phyloP scores from a whole-genome alignment of 805 yeast genomes.

The Danielia reshetovae region DNA sequence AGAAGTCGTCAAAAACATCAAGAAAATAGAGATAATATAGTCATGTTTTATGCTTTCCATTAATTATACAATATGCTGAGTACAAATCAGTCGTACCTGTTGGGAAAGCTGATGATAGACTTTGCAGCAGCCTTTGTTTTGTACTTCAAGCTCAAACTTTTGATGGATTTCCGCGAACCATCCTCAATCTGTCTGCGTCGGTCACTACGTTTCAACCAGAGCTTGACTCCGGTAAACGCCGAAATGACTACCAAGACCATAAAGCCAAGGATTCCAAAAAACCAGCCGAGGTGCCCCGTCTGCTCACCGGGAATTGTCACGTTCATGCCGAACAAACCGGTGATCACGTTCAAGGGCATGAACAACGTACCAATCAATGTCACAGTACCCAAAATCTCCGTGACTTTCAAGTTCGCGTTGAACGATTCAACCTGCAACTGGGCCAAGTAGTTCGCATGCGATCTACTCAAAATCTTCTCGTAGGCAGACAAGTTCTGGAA shows the following conservation, averaged over 20 bases:
- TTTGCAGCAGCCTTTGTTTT: conserved; percentile 31
- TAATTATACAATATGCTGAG: too few species aligned
- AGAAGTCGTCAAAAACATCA: conserved; percentile 3
- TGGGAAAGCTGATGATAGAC: conserved; percentile 37
- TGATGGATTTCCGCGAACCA: conserved; percentile 17
- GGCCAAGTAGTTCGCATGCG: conserved; percentile 89
- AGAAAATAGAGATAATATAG: conserved; percentile 4
- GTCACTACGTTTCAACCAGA: conserved; percentile 18
- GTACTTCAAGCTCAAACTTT: conserved; percentile 20
- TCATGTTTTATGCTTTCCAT: too few species aligned
- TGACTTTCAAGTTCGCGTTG: conserved; percentile 77
- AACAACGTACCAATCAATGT: conserved; percentile 86
- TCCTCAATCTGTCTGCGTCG: conserved; percentile 7
- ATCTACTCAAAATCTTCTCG: conserved; percentile 88
- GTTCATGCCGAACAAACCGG: conserved; percentile 96
- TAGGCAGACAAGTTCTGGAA: conserved; percentile 83
- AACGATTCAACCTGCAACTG: conserved; percentile 92
- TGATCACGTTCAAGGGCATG: conserved; percentile 83
- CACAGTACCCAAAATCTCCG: conserved; percentile 83
- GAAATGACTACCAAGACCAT: conserved; percentile 22
- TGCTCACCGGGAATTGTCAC: conserved; percentile 74
- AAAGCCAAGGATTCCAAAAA: conserved; percentile 57
- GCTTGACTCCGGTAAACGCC: conserved; percentile 21
- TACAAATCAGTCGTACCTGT: conserved; percentile 26
- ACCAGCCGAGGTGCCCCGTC: conserved; percentile 24